A percentile compares a stretch with the other conserved stretches of the same genome.
Conservation (phyloP, 495 filamentous ascomycete species). For the Xylaria sp. region DNA sequence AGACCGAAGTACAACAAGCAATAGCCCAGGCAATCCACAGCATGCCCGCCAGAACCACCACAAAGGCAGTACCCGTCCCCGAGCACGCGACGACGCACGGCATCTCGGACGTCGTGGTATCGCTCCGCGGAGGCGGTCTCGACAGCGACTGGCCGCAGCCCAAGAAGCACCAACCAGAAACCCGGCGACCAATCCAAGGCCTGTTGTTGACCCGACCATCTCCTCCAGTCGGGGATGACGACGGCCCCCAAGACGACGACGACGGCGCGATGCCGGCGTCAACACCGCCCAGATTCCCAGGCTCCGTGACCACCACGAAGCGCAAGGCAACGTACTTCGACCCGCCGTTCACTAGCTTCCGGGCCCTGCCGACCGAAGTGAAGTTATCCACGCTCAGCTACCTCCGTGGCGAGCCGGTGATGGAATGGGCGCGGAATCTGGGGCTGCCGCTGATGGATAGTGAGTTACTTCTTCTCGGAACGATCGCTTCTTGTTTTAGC, state of each 20-base stretch:
- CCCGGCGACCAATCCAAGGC: background rate
- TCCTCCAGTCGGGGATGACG: no score
- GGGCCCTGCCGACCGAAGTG: no score
- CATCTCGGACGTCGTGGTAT: background rate
- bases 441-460: background rate
- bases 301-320: background rate
- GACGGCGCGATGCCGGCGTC: no score
- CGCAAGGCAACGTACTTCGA: background rate
- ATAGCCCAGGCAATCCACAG: background rate
- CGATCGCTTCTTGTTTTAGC: no score
- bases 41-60: background rate
- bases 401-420: background rate
- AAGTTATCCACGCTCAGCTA: background rate
- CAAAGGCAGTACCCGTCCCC: no score
- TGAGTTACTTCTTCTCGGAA: no score
- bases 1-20: background rate
- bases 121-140: background rate
- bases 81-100: background rate
- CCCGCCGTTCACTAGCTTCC: background rate
- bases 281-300: no score
- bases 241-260: no score
- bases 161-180: background rate
- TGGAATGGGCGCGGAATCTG: background rate
- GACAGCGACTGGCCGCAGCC: background rate
- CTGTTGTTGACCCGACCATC: no score